Base-by-base conservation (phyloP, 805 yeast genomes). In the Starmerella gropengiesseri region DNA sequence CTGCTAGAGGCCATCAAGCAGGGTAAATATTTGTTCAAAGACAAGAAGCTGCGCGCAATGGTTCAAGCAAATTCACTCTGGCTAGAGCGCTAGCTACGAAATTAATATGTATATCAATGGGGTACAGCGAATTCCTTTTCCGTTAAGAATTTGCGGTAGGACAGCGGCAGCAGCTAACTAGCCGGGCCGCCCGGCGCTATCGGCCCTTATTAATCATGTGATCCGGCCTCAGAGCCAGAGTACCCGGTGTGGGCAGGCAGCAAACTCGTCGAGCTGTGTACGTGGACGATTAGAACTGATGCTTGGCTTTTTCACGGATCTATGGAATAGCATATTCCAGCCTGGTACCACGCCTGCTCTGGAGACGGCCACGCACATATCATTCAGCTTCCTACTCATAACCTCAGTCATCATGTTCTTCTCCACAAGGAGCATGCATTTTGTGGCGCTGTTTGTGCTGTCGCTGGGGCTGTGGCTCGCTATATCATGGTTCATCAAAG, bases 261-360 rank as follows among this genome's bases (percentile, higher is more conserved):
- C n/a, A n/a, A n/a, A n/a, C n/a, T n/a, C n/a, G n/a, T n/a, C n/a
- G n/a, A n/a, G n/a, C n/a, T n/a, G n/a, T n/a, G n/a, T n/a, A n/a
- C n/a, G n/a, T n/a, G 6, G n/a, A 5, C 28, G 6, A 26, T 13
- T 9, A 13, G 6, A 26, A 9, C 31, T 27, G 40, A 38, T 48
- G 28, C 21, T 43, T 1, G 37, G 37, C 3, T 65, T 66, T 57
- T 45, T 81, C 28, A 65, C 62, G 20, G 93, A 81, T 20, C 69
- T 89, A 33, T 87, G 96, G 96, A 78, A 81, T 43, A 82, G 94
- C 12, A 75, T 91, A 21, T 83, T 89, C 62, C 78, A 84, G 14
- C 96, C 97, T 5, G 98, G 98, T 1, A 75, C 94, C 1, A 74
- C 91, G 1, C 95, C 96, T 1, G 85, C 93, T 1, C 69, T 91